Base-by-base conservation (phyloP, 2,329 filamentous ascomycete species). In the Talaromyces sp. region DNA sequence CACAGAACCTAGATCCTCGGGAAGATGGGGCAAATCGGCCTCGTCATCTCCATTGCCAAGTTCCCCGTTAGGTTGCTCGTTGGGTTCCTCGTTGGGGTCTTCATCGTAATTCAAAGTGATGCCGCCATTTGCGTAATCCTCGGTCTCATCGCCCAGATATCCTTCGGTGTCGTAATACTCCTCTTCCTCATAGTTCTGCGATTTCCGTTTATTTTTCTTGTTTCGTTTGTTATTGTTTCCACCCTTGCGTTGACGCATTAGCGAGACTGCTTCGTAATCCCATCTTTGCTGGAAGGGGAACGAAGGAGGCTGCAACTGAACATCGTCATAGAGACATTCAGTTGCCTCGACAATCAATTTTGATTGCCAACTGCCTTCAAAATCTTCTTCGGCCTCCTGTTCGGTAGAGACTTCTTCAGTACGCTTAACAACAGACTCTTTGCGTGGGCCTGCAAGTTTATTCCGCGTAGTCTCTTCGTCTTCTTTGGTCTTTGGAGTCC, bases 321-420 rank as follows among this genome's bases (percentile, higher is more conserved):
- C 64, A 9, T 67, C 64, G 29, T 69, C 65, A n/a, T 89, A 82
- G 63, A 86, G 85, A 74, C 93, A 97, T 72, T 98, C 93, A 0
- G 96, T 90, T 24, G 91, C 93, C 26, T 84, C 83, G 63, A 96
- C 86, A 11, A 79, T 82, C 62, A 97, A 87, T 65, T 86, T 91
- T 4, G 84, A 78, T 65, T 85, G 85, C 93, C 93, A 97, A 24
- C 84, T 81, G 31, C 89, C 82, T 0, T 82, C 76, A 51, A 85
- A 13, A 51, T 83, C 77, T 29, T 77, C 73, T 17, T 77, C 72
- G 58, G 59, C 35, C 10, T 58, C 62, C 2, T 68, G 69, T 24
- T 70, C 67, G 26, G 66, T 35, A 51, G 53, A 68, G 35, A 66
- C 61, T 8, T 68, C 65, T 24, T 70, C 60, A 31, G 69, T 64